Base-by-base conservation (phyloP, 768 basidiomycete genomes). In the Sarcodon sp. region DNA sequence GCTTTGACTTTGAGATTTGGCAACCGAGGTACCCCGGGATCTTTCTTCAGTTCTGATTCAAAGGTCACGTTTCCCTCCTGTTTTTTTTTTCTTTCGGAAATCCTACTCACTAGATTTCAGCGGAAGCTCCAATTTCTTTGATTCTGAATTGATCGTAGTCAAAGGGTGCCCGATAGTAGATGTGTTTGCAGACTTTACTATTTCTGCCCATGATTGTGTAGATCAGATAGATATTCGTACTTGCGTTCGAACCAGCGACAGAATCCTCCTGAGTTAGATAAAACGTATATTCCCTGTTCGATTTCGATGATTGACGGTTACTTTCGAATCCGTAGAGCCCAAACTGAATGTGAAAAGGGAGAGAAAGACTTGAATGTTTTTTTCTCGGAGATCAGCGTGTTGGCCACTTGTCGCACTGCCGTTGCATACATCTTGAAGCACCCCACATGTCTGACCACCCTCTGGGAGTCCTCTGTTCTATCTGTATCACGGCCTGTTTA, bases 1-100 rank as follows among this genome's bases (percentile, higher is more conserved):
- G 21, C 66, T 66, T 87, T 41, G 39, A 27, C 39, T 9, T 15
- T 87, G 44, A 86, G 66, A 64, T 79, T 71, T 12, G 87, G 83
- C 2, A 94, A 73, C 57, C 84, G 80, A 6, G 91, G 91, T 2
- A 96, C 69, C 13, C 90, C 92, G 34, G 87, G 85, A 61, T 94
- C 91, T 59, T 88, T 92, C 65, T 86, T 90, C 36, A 90, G 67
- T 59, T 85, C 88, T 90, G 50, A 4, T 10, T 12, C 9, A 7
- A 27, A 32, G 36, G 16, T 33, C 35, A 45, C 43, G 13, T 37
- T 33, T 12, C 5, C 13, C 31, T 10, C 16, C 18, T 6, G 6
- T 27, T 35, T 11, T 12, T 43, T 8, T 21, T 35, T 11, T 12
- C 37, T 8, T 21, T 11, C 4, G 50, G 35, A 11, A 35, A 31